phyloP scores from a whole-genome alignment of 768 basidiomycete genomes.

The Kwoniella dejecticola region DNA sequence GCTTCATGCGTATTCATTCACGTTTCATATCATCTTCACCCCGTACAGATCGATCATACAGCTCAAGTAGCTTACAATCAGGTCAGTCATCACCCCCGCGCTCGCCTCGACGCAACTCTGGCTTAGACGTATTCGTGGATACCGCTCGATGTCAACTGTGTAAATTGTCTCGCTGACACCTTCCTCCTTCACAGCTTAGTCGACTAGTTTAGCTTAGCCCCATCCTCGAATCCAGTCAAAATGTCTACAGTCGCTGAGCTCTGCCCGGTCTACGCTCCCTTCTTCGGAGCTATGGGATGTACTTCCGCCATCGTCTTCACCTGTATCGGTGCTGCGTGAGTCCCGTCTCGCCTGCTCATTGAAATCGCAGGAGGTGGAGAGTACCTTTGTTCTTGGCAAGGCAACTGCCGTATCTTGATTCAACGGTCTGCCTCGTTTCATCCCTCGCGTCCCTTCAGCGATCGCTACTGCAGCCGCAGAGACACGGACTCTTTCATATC shows the following conservation, averaged over 20 bases:
- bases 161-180: conserved; percentile 4
- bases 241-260: conserved; percentile 54
- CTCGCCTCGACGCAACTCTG: too few species aligned
- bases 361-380: not conserved
- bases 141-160: too few species aligned
- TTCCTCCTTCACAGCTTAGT: not conserved
- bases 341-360: not conserved
- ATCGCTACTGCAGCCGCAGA: too few species aligned
- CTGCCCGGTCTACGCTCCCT: conserved; percentile 83
- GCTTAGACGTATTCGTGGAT: too few species aligned
- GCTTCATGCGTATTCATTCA: conserved; percentile 10
- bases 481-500: too few species aligned
- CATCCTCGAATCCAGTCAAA: conserved; percentile 10
- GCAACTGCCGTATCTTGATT: too few species aligned
- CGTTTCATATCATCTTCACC: not conserved
- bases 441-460: too few species aligned
- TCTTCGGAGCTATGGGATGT: conserved; percentile 98
- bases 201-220: not conserved
- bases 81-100: not conserved
- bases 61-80: too few species aligned
- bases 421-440: too few species aligned
- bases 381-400: conserved; percentile 23
- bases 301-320: conserved; percentile 97
- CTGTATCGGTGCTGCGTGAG: conserved; percentile 63
- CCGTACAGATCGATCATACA: too few species aligned